Base-by-base conservation (phyloP, 2,329 filamentous ascomycete genomes). In the Calonectria pseudoreteaudii region DNA sequence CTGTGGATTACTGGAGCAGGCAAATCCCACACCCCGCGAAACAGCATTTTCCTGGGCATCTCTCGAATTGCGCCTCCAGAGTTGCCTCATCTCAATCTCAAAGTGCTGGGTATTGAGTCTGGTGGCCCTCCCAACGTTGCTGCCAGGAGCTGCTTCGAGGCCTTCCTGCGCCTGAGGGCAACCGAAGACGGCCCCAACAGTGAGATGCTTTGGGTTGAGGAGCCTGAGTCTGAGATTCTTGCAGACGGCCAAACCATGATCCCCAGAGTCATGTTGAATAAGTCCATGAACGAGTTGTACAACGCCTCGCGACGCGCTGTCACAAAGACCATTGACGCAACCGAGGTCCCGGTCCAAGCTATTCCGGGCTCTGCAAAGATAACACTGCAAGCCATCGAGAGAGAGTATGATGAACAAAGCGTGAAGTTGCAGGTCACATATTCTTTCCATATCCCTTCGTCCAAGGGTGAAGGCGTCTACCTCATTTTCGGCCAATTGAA, bases 1-100 rank as follows among this genome's bases (percentile, higher is more conserved):
- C 67, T 75, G 2, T 75, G 73, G 73, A 71, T 75, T 14, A 75
- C 70, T 14, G 65, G 68, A 14, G 65, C 68, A 4, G 65, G 68
- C 36, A 66, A 64, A 58, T 67, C 69, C 20, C 50, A 68, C 31
- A 66, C 49, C 8, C 72, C 72, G 9, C 65, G 69, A 41, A 66
- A 70, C 41, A 58, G 47, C 30, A 74, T 74, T 58, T 72, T 74
- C 58, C 64, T 71, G 10, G 68, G 72, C 11, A 74, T 74, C 44
- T 69, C 68, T 5, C 68, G 71, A 16, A 68, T 72, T 31, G 52
- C 58, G 2, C 60, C 60, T 0, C 41, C 52, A 7, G 73, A 75
- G 60, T 20, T 73, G 47, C 66, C 70, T 20, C 66, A 73, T 31
- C 53, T 72, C n/a, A 72, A 72, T 8, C 53, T 72, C 13, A 66